These are phyloP conservation scores for Penicillium decumbens DNA, from an alignment of 2,329 filamentous ascomycete species.

Conservation along the genomic window DNA sequence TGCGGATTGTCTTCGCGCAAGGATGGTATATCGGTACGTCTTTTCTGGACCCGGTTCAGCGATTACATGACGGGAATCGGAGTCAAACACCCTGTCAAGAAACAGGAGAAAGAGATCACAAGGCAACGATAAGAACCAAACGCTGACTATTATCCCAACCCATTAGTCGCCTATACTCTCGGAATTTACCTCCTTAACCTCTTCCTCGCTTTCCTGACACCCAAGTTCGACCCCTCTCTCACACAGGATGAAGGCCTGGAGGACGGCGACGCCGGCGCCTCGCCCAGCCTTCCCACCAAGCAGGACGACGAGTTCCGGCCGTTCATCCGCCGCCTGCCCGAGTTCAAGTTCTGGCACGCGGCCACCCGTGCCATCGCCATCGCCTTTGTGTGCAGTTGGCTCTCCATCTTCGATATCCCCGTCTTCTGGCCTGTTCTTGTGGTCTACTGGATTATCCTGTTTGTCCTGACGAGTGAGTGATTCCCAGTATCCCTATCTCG, in stretches of 20 bases:
- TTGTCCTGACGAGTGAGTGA: slow-evolving; percentile 83
- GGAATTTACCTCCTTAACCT: slow-evolving; percentile 99
- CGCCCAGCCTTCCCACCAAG: slow-evolving; percentile 76
- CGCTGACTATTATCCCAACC: slow-evolving; percentile 2
- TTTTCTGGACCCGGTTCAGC: not conserved
- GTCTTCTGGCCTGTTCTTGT: slow-evolving; percentile 99
- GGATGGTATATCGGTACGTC: slow-evolving; percentile 96
- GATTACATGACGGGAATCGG: not conserved
- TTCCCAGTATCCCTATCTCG: not conserved
- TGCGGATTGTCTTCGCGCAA: slow-evolving; percentile 85
- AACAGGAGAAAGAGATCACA: not conserved
- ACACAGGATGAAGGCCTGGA: slow-evolving; percentile 96
- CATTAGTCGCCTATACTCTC: slow-evolving; percentile 84
- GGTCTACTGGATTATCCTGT: slow-evolving; percentile 97
- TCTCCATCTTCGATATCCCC: slow-evolving; percentile 88
- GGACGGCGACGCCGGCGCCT: slow-evolving; percentile 67
- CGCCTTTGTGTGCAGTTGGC: slow-evolving; percentile 85
- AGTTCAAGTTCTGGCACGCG: slow-evolving; percentile 99
- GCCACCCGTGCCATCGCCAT: slow-evolving; percentile 82
- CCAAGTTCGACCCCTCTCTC: slow-evolving; percentile 97
- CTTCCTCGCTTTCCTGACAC: slow-evolving; percentile 96
- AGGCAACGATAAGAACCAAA: not conserved
- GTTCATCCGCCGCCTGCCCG: slow-evolving; percentile 90
- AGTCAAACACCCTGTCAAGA: not conserved
- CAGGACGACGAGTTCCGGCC: slow-evolving; percentile 96